Evolutionary conservation across 2,329 filamentous ascomycete species (phyloP).

Genomic region (Pezicula radicicola): DNA sequence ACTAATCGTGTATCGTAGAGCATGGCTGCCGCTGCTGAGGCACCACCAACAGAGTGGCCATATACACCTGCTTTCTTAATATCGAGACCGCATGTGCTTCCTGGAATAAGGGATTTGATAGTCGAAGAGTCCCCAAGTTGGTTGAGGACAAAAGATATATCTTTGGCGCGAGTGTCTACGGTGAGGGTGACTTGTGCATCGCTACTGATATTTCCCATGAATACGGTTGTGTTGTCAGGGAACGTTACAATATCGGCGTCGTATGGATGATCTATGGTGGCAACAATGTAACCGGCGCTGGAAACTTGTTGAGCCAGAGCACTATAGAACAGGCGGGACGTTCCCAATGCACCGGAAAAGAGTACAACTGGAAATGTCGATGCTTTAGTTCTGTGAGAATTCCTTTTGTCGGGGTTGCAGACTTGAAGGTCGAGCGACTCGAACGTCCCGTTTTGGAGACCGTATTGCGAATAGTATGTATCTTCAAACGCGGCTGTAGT

Average conservation of each 20-base stretch:
- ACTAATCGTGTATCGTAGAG: constrained; percentile 27
- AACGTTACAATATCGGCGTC: constrained; percentile 32
- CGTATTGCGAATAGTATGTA: constrained; percentile 13
- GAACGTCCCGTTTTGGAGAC: constrained; percentile 26
- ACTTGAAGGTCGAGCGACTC: constrained; percentile 20
- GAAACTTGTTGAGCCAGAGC: constrained; percentile 28
- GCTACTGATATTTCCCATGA: constrained; percentile 9
- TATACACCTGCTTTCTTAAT: constrained; percentile 27
- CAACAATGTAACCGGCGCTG: constrained; percentile 30
- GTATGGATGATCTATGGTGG: constrained; percentile 33
- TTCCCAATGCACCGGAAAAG: constrained; percentile 29
- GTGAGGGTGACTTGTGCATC: constrained; percentile 10
- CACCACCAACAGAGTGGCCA: constrained; percentile 32
- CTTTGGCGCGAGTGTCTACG: constrained; percentile 14
- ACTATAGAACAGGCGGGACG: constrained; percentile 28
- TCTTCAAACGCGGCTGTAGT: constrained; percentile 24
- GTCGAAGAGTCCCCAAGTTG: constrained; percentile 8
- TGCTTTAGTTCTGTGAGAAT: neutral
- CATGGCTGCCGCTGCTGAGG: constrained; percentile 29
- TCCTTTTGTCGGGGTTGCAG: constrained; percentile 8
- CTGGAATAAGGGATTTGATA: constrained; percentile 4
- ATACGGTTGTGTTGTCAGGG: constrained; percentile 21
- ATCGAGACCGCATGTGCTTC: constrained; percentile 22
- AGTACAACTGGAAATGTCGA: constrained; percentile 25
- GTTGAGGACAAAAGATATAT: constrained; percentile 23